Percentiles rank a stretch among this genome's conserved stretches.
These are phyloP conservation scores for Neodidymelliopsis sp. DNA, from an alignment of 2,329 filamentous ascomycete genomes.

Conservation along the genomic window DNA sequence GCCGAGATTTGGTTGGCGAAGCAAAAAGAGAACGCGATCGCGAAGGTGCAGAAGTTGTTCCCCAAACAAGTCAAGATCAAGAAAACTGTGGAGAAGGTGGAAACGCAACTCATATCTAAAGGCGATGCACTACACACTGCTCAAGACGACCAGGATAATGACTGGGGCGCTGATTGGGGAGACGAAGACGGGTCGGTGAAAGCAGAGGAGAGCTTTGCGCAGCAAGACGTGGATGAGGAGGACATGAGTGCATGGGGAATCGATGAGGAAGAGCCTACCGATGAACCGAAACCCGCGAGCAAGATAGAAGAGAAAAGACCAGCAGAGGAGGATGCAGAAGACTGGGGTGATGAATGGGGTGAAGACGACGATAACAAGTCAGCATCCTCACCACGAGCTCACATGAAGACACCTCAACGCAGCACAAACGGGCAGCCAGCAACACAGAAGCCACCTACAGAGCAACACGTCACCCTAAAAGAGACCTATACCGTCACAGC, in stretches of 20 bases:
- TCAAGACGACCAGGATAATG: slow-evolving; percentile 58
- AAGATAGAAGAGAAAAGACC: slow-evolving; percentile 47
- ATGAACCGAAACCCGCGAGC: slow-evolving; percentile 28
- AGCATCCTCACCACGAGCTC: slow-evolving; percentile 14
- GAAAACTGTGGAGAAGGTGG: slow-evolving; percentile 79
- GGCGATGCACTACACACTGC: slow-evolving; percentile 71
- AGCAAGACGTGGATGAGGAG: slow-evolving; percentile 52
- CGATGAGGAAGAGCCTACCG: slow-evolving; percentile 47
- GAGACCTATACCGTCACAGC: slow-evolving; percentile 91
- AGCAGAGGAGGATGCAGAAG: slow-evolving; percentile 60
- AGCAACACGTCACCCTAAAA: slow-evolving; percentile 75
- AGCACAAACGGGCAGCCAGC: slow-evolving; percentile 43
- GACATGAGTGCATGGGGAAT: slow-evolving; percentile 59
- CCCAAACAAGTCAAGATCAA: slow-evolving; percentile 70
- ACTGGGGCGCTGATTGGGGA: slow-evolving; percentile 85
- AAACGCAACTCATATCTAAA: slow-evolving; percentile 79
- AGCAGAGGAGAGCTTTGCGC: not conserved
- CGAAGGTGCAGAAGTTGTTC: slow-evolving; percentile 74
- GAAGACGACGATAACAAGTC: slow-evolving; percentile 62
- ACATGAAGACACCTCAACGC: slow-evolving; percentile 35
- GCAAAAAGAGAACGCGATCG: slow-evolving; percentile 79
- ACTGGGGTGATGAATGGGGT: slow-evolving; percentile 78
- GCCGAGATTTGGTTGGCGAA: slow-evolving; percentile 86
- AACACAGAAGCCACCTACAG: slow-evolving; percentile 29
- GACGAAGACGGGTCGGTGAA: slow-evolving; percentile 56